phyloP scores from a whole-genome alignment of 1,284 basidiomycete genomes.

The Abortiporus biennis region DNA sequence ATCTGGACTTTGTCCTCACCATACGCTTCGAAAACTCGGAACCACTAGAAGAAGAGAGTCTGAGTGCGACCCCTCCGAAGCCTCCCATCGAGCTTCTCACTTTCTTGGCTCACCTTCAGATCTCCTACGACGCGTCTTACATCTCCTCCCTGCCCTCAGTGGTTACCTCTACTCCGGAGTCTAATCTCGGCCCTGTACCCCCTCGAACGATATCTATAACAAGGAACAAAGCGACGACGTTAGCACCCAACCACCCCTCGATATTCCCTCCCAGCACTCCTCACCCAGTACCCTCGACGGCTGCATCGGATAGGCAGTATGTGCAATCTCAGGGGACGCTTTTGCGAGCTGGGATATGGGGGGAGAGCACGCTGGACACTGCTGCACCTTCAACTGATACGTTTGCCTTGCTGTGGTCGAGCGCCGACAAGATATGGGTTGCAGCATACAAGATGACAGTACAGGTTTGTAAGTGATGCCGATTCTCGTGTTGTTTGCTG shows the following conservation, averaged over 20 bases:
- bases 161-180: constrained; percentile 13
- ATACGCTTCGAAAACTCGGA: constrained; percentile 20
- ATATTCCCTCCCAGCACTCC: constrained; percentile 74
- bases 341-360: constrained; percentile 69
- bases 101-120: constrained; percentile 67
- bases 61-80: constrained; percentile 13
- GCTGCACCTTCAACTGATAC: constrained; percentile 40
- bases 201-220: constrained; percentile 22
- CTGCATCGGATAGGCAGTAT: constrained; percentile 66
- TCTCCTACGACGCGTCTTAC: constrained; percentile 78
- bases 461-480: constrained; percentile 57
- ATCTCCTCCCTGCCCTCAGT: constrained; percentile 42
- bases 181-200: constrained; percentile 20
- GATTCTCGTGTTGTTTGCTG: neutral
- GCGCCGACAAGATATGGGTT: constrained; percentile 56
- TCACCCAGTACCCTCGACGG: constrained; percentile 65
- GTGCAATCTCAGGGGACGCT: constrained; percentile 71
- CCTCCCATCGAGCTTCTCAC: constrained; percentile 55
- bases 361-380: constrained; percentile 34
- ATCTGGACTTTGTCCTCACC: constrained; percentile 62
- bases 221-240: constrained; percentile 1
- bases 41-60: too few species aligned
- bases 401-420: constrained; percentile 61
- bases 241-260: constrained; percentile 39
- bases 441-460: constrained; percentile 71